Conservation (phyloP, 2,329 filamentous ascomycete species). For the Metarhizium album region DNA sequence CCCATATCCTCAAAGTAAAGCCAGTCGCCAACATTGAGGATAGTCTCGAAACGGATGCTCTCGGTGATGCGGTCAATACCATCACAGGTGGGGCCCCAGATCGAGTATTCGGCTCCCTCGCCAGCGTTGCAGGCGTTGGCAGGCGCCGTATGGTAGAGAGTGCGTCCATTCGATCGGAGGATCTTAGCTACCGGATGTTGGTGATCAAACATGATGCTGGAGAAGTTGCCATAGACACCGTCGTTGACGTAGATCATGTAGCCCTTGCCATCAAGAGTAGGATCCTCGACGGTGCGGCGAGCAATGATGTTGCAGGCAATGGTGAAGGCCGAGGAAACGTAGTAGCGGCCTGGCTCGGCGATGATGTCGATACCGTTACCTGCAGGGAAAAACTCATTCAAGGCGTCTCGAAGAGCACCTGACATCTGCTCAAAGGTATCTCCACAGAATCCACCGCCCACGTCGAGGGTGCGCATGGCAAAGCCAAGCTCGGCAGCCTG, state of each 20-base stretch:
- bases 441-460: constrained; percentile 84
- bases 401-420: constrained; percentile 61
- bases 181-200: constrained; percentile 83
- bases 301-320: constrained; percentile 94
- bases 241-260: constrained; percentile 99
- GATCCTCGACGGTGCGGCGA: constrained; percentile 74
- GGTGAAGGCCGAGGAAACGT: constrained; percentile 86
- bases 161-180: constrained; percentile 50
- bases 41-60: constrained; percentile 64
- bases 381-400: constrained; percentile 82
- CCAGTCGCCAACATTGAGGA: constrained; percentile 91
- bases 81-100: constrained; percentile 97
- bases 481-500: constrained; percentile 69
- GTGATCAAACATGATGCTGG: constrained; percentile 98
- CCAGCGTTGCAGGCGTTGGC: constrained; percentile 34
- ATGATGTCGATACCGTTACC: constrained; percentile 67
- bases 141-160: constrained; percentile 45
- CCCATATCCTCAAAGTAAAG: constrained; percentile 99
- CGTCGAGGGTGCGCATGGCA: constrained; percentile 76
- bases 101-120: constrained; percentile 69
- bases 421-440: constrained; percentile 92
- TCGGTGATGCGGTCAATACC: constrained; percentile 91
- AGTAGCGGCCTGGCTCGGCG: constrained; percentile 93
- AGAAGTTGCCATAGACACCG: constrained; percentile 96
- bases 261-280: constrained; percentile 51